Conservation (phyloP, 2,329 filamentous ascomycete species). For the Acrocalymma vagum region DNA sequence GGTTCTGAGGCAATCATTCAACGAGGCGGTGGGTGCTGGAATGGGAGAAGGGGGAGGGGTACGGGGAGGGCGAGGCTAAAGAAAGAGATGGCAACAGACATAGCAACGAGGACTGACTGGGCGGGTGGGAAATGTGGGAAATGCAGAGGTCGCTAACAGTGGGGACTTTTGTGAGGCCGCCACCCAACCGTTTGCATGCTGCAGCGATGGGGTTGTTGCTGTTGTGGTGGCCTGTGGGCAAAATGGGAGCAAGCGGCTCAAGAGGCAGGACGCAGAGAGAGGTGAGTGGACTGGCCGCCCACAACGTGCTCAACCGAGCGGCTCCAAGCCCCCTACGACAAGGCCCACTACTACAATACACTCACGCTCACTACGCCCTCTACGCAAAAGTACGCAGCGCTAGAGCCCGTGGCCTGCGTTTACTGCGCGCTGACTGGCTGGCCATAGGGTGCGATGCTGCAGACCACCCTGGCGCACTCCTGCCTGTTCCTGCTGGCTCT, state of each 20-base stretch:
- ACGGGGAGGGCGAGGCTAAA: neutral
- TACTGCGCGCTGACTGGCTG: conserved; percentile 45
- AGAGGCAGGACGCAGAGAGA: too few relatives aligned
- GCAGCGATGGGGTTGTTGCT: too few relatives aligned
- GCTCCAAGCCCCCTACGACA: conserved; percentile 11
- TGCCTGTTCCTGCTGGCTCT: conserved; percentile 15
- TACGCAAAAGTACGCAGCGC: too few relatives aligned
- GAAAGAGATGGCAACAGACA: neutral
- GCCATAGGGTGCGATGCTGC: conserved; percentile 28
- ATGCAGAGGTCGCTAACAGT: too few relatives aligned
- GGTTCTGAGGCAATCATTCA: too few relatives aligned
- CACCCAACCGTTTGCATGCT: too few relatives aligned
- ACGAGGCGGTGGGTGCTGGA: conserved; percentile 3
- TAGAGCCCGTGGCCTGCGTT: conserved; percentile 74
- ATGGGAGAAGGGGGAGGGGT: neutral
- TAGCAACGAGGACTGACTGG: conserved; percentile 3
- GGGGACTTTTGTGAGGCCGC: too few relatives aligned
- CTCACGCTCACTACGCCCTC: too few relatives aligned
- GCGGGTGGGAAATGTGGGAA: neutral
- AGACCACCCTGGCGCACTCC: too few relatives aligned
- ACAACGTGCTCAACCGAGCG: conserved; percentile 8
- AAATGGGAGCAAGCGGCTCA: too few relatives aligned
- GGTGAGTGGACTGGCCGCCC: conserved; percentile 5
- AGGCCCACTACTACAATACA: conserved; percentile 24
- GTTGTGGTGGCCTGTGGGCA: too few relatives aligned